Evolutionary conservation across 2,329 filamentous ascomycete genomes (phyloP).

Genomic region (Allantophomopsis lycopodina): DNA sequence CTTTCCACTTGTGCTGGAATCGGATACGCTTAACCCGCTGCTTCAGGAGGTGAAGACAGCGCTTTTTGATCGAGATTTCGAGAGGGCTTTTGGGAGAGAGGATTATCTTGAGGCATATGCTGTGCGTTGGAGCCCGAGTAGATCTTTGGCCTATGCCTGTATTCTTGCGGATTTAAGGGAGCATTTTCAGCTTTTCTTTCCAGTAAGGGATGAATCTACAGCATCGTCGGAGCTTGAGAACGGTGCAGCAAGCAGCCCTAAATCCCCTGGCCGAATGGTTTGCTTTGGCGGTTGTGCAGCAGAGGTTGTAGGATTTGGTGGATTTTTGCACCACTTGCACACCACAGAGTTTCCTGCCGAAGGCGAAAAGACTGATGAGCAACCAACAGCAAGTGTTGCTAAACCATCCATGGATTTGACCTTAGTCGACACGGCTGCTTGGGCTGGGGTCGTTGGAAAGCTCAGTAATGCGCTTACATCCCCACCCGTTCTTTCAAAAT

Average conservation of each 20-base stretch:
- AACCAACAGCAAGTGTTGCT: slow-evolving; percentile 3
- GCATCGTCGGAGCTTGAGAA: slow-evolving; percentile 2
- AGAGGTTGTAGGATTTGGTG: slow-evolving; percentile 50
- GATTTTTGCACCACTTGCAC: slow-evolving; percentile 27
- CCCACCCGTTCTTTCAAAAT: slow-evolving; percentile 33
- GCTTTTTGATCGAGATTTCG: slow-evolving; percentile 77
- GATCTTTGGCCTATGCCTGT: slow-evolving; percentile 67
- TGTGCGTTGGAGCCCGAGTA: slow-evolving; percentile 77
- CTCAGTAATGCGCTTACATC: slow-evolving; percentile 43
- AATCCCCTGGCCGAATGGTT: slow-evolving; percentile 5
- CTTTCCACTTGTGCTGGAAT: slow-evolving; percentile 37
- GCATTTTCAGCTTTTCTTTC: background rate
- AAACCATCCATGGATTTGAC: slow-evolving; percentile 26
- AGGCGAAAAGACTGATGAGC: background rate
- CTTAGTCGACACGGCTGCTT: slow-evolving; percentile 74
- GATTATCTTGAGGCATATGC: slow-evolving; percentile 73
- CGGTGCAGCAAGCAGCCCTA: slow-evolving; percentile 2
- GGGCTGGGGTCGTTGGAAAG: slow-evolving; percentile 46
- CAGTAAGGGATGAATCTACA: slow-evolving; percentile 1
- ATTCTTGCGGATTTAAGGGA: slow-evolving; percentile 26
- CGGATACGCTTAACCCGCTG: slow-evolving; percentile 31
- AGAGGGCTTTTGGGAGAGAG: slow-evolving; percentile 57
- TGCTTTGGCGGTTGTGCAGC: slow-evolving; percentile 35
- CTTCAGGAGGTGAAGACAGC: slow-evolving; percentile 79
- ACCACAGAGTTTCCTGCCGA: slow-evolving; percentile 3